Evolutionary conservation across 345 rosid genomes (phyloP).

Genomic region (Camelina sativa): DNA sequence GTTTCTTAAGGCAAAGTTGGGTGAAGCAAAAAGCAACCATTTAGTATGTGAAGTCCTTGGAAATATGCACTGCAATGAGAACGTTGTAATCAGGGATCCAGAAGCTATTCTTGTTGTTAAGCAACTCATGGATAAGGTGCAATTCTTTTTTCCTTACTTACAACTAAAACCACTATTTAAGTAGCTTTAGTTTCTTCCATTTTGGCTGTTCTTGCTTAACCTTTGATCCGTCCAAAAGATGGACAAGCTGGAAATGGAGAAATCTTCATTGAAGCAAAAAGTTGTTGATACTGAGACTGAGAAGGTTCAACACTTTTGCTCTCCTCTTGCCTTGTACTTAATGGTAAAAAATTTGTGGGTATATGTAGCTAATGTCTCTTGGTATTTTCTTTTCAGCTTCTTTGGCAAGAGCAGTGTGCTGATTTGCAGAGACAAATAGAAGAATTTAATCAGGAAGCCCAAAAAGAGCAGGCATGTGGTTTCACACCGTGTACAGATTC

Average conservation of each 20-base stretch:
- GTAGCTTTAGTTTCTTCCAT: slow-evolving; percentile 22
- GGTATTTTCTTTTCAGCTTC: slow-evolving; percentile 51
- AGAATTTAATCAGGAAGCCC: slow-evolving; percentile 52
- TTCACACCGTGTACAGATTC: too few relatives aligned
- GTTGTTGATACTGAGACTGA: slow-evolving; percentile 59
- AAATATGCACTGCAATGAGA: slow-evolving; percentile 43
- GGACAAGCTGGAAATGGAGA: slow-evolving; percentile 66
- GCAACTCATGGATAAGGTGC: slow-evolving; percentile 91
- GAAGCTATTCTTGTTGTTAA: slow-evolving; percentile 73
- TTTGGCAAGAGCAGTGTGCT: slow-evolving; percentile 49
- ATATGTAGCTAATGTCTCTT: slow-evolving; percentile 2
- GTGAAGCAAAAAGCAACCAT: slow-evolving; percentile 43
- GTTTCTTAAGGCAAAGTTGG: slow-evolving; percentile 60
- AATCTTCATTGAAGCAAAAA: slow-evolving; percentile 61
- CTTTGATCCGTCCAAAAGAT: slow-evolving; percentile 51
- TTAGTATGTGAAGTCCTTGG: slow-evolving; percentile 28
- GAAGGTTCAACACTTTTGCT: slow-evolving; percentile 54
- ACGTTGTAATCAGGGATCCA: slow-evolving; percentile 54
- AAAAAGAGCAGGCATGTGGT: slow-evolving; percentile 27
- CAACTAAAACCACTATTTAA: slow-evolving; percentile 9
- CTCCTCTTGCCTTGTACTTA: background rate
- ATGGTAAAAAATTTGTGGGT: slow-evolving; percentile 21
- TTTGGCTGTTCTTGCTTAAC: slow-evolving; percentile 23
- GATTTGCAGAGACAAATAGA: slow-evolving; percentile 61
- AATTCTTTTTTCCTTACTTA: slow-evolving; percentile 25